Conservation (phyloP, 2,329 filamentous ascomycete species). For the Fusarium keratoplasticum region DNA sequence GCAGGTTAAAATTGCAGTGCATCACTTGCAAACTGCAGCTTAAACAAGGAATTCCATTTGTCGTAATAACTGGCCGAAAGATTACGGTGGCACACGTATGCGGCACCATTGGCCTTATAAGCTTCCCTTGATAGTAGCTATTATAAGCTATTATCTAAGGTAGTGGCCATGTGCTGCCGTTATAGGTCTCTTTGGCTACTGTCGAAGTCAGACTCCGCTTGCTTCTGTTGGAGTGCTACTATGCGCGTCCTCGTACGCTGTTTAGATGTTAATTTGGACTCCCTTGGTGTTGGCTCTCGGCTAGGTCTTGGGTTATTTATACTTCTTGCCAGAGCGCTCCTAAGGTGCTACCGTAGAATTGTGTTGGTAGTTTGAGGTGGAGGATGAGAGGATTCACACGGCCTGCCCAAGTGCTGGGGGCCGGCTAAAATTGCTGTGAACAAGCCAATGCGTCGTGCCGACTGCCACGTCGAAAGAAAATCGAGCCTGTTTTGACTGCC, state of each 20-base stretch:
- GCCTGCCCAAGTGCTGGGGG: no score
- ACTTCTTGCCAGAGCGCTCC: background rate
- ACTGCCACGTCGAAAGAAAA: no score
- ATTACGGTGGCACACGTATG: background rate
- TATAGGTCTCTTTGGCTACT: background rate
- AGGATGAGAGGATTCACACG: no score
- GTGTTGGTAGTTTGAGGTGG: no score
- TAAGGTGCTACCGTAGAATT: background rate
- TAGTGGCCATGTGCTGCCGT: background rate
- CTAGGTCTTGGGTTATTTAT: background rate
- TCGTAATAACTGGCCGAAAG: no score
- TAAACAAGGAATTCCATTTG: no score
- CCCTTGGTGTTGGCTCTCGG: background rate
- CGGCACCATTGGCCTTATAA: background rate
- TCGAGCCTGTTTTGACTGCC: no score
- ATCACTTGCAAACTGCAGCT: background rate
- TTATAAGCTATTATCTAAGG: background rate
- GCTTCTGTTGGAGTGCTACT: background rate
- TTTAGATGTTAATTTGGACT: background rate
- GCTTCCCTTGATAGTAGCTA: background rate
- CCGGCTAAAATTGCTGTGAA: no score
- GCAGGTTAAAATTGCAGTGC: constrained; percentile 2
- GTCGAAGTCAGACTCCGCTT: background rate
- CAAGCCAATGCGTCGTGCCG: no score
- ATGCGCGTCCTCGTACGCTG: background rate